Conservation (phyloP, 1,284 basidiomycete species). For the Leccinum fuscescens region DNA sequence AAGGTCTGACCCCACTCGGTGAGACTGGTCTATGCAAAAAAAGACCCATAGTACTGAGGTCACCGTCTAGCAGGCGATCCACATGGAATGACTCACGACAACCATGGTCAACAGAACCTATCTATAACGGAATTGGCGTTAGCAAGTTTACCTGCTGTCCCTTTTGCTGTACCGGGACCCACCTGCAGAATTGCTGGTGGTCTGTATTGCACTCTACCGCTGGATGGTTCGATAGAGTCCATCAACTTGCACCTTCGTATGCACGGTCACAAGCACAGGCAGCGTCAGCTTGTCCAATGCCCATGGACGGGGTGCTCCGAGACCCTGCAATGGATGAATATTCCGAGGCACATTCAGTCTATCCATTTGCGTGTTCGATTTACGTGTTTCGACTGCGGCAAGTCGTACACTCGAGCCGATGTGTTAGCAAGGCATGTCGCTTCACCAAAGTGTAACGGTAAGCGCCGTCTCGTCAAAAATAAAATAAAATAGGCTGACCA, state of each 20-base stretch:
- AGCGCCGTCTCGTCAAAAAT: not conserved
- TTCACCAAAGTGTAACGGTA: constrained; percentile 12
- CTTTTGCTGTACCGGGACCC: not conserved
- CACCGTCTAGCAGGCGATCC: not conserved
- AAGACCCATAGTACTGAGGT: not conserved
- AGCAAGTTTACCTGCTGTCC: not conserved
- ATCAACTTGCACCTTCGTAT: constrained; percentile 12
- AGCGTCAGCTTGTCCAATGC: constrained; percentile 6
- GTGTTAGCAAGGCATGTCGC: constrained; percentile 5
- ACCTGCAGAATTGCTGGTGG: constrained; percentile 4
- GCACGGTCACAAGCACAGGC: constrained; percentile 10
- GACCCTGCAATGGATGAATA: constrained; percentile 13
- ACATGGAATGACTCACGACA: not conserved
- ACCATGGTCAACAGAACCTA: not conserved
- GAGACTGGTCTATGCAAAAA: not conserved
- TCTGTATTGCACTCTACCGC: constrained; percentile 1
- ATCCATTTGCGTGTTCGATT: constrained; percentile 14
- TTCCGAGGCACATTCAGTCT: constrained; percentile 17
- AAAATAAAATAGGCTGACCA: not conserved
- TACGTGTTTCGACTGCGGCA: constrained; percentile 12
- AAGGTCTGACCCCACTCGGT: not conserved
- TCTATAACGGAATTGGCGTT: not conserved
- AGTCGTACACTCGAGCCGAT: constrained; percentile 4
- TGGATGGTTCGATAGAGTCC: constrained; percentile 8
- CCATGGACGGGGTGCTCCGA: constrained; percentile 14